Conservation (phyloP, 805 yeast species). For the Saccharomycopsis fermentans region DNA sequence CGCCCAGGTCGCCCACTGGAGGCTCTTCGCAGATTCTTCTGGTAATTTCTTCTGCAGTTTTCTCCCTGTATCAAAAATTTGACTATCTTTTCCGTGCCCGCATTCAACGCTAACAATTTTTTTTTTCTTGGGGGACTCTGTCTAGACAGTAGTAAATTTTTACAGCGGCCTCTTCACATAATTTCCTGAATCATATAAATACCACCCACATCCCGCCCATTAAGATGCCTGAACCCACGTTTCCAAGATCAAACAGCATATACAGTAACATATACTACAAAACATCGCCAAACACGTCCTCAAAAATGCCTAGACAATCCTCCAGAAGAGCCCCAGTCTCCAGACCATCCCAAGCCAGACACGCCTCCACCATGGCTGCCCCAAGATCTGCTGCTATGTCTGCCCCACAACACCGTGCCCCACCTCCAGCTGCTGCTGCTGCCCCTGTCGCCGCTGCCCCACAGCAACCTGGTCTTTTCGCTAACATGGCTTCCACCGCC, state of each 20-base stretch:
- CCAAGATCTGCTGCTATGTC: background rate
- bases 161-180: background rate
- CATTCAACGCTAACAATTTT: no score
- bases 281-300: background rate
- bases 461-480: slow-evolving; percentile 75
- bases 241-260: background rate
- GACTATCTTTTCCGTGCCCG: no score
- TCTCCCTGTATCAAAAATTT: no score
- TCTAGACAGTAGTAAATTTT: background rate
- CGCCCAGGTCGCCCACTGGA: no score
- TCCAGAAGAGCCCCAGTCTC: slow-evolving; percentile 27
- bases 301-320: slow-evolving; percentile 37
- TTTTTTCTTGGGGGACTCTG: no score
- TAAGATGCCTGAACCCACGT: no score
- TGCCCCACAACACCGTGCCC: slow-evolving; percentile 34
- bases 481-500: slow-evolving; percentile 97
- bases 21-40: no score
- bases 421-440: slow-evolving; percentile 40
- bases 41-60: no score
- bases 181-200: background rate
- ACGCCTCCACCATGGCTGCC: slow-evolving; percentile 65
- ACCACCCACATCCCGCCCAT: background rate
- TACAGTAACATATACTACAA: background rate
- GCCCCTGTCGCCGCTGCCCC: slow-evolving; percentile 41
- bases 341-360: slow-evolving; percentile 45